Conservation (phyloP, 257 asterid species). For the Solanum neorickii region DNA sequence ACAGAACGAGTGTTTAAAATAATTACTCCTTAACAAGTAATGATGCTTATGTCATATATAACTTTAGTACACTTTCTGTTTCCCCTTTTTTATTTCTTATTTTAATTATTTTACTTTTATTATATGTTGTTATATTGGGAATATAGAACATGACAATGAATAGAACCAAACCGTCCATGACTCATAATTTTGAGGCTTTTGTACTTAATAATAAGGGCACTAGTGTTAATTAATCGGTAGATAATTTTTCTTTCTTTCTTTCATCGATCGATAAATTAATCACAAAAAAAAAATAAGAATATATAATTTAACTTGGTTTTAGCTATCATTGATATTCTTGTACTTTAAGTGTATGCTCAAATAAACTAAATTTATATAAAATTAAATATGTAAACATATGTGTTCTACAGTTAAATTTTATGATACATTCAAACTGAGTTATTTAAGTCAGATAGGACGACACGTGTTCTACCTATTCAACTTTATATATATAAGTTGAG, state of each 20-base stretch:
- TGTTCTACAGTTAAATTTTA: too few relatives aligned
- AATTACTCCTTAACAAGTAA: too few relatives aligned
- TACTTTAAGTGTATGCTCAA: too few relatives aligned
- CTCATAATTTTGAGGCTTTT: background rate
- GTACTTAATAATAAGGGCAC: background rate
- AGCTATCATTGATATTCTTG: too few relatives aligned
- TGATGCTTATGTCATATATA: background rate
- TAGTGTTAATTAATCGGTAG: background rate
- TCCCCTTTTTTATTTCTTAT: too few relatives aligned
- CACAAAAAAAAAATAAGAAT: background rate
- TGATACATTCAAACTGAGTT: too few relatives aligned
- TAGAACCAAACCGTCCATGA: background rate
- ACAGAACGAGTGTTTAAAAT: too few relatives aligned
- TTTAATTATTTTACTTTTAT: too few relatives aligned
- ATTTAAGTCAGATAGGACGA: background rate
- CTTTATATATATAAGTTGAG: too few relatives aligned
- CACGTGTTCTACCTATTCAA: background rate
- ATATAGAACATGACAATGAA: background rate
- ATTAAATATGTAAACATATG: too few relatives aligned
- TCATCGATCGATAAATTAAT: background rate
- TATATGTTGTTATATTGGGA: background rate
- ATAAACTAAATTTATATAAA: too few relatives aligned
- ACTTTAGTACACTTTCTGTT: background rate
- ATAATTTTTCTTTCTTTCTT: background rate
- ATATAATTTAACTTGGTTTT: too few relatives aligned